These are phyloP conservation scores for Actinomortierella wolfii DNA, from an alignment of 371 early-diverging fungal species.

Conservation along the genomic window DNA sequence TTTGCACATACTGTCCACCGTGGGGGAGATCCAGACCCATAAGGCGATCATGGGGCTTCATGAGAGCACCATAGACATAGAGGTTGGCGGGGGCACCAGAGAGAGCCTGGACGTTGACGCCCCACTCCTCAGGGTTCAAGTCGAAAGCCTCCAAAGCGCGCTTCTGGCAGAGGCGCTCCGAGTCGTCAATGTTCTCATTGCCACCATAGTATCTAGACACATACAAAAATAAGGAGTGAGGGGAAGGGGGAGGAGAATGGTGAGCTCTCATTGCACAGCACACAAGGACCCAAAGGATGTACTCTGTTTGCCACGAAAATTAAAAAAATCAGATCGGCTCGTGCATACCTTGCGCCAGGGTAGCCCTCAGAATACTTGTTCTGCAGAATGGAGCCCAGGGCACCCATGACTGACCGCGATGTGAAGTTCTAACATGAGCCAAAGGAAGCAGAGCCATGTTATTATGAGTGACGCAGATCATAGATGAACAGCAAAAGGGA, in stretches of 20 bases:
- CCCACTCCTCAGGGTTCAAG: constrained; percentile 93
- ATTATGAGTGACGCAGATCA: not conserved
- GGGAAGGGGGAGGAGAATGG: not conserved
- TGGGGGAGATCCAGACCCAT: constrained; percentile 99
- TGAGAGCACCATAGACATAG: constrained; percentile 94
- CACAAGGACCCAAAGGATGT: not conserved
- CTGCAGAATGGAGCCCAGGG: constrained; percentile 97
- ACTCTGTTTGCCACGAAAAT: not conserved
- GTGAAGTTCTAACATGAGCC: constrained; percentile 88
- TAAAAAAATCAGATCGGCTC: not conserved
- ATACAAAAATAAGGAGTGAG: not conserved
- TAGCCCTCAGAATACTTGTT: constrained; percentile 99
- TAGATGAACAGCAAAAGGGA: not conserved
- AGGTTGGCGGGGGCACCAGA: constrained; percentile 99
- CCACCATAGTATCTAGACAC: constrained; percentile 96
- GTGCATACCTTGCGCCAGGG: constrained; percentile 84
- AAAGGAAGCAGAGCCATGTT: not conserved
- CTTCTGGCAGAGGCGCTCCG: constrained; percentile 94
- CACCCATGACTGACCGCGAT: constrained; percentile 95
- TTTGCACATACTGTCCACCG: constrained; percentile 94
- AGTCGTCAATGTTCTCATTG: constrained; percentile 97
- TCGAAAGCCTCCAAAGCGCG: constrained; percentile 95
- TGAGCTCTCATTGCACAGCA: not conserved
- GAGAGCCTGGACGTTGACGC: constrained; percentile 98
- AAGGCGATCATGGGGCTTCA: constrained; percentile 97